phyloP scores from a whole-genome alignment of 1,139 yeast genomes.

The Kazachstania sp. region DNA sequence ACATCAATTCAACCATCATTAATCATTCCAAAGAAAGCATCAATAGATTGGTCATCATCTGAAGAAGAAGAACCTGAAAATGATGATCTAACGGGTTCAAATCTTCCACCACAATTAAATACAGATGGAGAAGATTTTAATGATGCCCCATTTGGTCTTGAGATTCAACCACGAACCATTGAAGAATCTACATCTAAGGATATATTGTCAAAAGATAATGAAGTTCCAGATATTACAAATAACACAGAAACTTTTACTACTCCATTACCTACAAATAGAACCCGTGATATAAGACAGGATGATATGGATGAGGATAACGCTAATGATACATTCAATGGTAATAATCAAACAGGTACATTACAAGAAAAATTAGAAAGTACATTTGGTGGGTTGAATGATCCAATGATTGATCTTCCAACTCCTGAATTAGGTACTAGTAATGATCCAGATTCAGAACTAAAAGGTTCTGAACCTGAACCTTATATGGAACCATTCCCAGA shows the following conservation, averaged over 20 bases:
- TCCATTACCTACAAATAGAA: too few species aligned
- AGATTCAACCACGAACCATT: too few species aligned
- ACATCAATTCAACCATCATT: constrained; percentile 34
- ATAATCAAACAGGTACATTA: not conserved
- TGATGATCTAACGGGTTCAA: not conserved
- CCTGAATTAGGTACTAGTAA: not conserved
- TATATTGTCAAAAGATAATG: not conserved
- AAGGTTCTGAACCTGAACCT: not conserved
- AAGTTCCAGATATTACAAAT: not conserved
- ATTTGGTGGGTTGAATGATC: not conserved
- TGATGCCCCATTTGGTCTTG: too few species aligned
- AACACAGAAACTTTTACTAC: too few species aligned
- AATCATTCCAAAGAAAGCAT: constrained; percentile 69
- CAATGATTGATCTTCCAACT: constrained; percentile 1
- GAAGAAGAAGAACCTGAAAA: constrained; percentile 51
- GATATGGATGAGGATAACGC: not conserved
- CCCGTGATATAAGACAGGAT: not conserved
- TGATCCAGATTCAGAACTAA: not conserved
- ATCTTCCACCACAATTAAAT: not conserved
- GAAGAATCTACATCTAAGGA: too few species aligned
- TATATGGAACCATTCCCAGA: not conserved
- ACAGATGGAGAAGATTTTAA: not conserved
- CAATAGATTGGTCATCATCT: constrained; percentile 75
- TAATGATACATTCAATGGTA: not conserved
- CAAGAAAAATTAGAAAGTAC: constrained; percentile 1